Evolutionary conservation across 192 early-diverging fungal genomes (phyloP).

Genomic region (Cetraspora pellucida): DNA sequence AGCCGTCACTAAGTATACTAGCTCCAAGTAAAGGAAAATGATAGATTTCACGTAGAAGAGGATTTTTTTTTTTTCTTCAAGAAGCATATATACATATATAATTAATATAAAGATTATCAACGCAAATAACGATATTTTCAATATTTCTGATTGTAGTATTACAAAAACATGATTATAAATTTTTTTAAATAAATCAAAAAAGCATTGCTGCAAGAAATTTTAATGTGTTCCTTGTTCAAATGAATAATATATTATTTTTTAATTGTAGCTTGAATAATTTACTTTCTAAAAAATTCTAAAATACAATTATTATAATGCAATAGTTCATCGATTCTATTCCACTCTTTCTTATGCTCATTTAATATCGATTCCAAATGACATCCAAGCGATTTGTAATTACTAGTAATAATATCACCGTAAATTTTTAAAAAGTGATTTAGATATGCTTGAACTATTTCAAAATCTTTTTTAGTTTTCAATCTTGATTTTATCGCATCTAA

Average conservation of each 20-base stretch:
- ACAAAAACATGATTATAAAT: too few species aligned
- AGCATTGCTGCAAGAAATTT: too few species aligned
- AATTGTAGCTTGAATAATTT: not conserved
- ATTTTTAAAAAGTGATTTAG: constrained; percentile 78
- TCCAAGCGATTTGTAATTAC: constrained; percentile 44
- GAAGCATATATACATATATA: too few species aligned
- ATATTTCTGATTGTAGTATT: too few species aligned
- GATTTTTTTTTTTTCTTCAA: not conserved
- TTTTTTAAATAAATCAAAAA: too few species aligned
- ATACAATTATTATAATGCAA: constrained; percentile 66
- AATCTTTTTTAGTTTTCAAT: constrained; percentile 72
- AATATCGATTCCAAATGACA: constrained; percentile 41
- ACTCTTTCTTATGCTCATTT: constrained; percentile 49
- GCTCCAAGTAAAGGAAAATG: constrained; percentile 58
- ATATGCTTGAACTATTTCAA: constrained; percentile 84
- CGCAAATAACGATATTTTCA: too few species aligned
- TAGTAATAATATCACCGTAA: constrained; percentile 76
- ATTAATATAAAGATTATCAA: too few species aligned
- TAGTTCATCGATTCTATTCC: constrained; percentile 62
- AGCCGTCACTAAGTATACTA: constrained; percentile 96
- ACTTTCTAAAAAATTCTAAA: constrained; percentile 60
- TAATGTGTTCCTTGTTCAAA: too few species aligned
- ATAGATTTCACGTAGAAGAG: not conserved
- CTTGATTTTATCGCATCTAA: constrained; percentile 64
- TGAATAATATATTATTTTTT: too few species aligned